phyloP scores from a whole-genome alignment of 441 rosid species.

The Biscutella auriculata region DNA sequence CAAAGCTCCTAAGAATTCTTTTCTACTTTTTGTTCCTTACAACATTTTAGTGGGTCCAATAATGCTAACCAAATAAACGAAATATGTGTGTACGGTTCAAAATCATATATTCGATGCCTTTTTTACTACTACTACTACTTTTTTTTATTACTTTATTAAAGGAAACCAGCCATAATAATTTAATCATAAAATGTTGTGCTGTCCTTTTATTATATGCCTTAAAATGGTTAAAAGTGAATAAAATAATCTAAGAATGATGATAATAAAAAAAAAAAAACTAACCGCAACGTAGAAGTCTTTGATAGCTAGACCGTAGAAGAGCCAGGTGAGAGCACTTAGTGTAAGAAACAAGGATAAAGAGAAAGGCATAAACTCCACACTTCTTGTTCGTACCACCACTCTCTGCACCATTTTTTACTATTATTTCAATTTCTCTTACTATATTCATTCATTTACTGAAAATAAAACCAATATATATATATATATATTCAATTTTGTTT shows the following conservation, averaged over 20 bases:
- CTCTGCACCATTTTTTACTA: constrained; percentile 29
- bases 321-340: constrained; percentile 47
- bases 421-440: too few relatives aligned
- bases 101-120: too few relatives aligned
- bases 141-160: constrained; percentile 16
- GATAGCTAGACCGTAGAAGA: constrained; percentile 45
- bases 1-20: too few relatives aligned
- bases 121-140: too few relatives aligned
- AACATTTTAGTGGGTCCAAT: too few relatives aligned
- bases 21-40: too few relatives aligned
- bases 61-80: too few relatives aligned
- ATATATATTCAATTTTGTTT: too few relatives aligned
- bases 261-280: constrained; percentile 17
- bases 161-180: neutral
- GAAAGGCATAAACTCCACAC: constrained; percentile 64
- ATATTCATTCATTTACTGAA: too few relatives aligned
- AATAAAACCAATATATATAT: too few relatives aligned
- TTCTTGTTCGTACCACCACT: constrained; percentile 41
- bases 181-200: constrained; percentile 10
- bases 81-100: too few relatives aligned
- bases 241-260: neutral
- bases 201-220: constrained; percentile 1
- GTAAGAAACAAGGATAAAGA: constrained; percentile 41
- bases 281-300: constrained; percentile 51
- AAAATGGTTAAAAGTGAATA: neutral